phyloP scores from a whole-genome alignment of 441 rosid genomes.

The Adansonia rubrostipa region DNA sequence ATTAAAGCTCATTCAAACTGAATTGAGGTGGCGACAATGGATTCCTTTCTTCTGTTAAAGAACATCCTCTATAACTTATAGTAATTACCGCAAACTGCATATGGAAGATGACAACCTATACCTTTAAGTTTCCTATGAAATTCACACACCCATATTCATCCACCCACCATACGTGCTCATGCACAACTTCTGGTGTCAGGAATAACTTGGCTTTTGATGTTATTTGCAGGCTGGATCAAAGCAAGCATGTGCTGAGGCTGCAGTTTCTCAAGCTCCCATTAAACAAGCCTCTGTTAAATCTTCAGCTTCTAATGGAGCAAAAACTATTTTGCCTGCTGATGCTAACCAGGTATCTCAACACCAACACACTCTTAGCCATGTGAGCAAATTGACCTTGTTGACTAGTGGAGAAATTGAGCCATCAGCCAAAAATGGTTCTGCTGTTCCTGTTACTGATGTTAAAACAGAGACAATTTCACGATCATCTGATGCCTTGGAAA shows the following conservation, averaged over 20 bases:
- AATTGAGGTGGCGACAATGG: background rate
- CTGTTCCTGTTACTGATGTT: slow-evolving; percentile 33
- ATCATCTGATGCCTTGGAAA: slow-evolving; percentile 68
- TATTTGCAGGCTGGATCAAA: slow-evolving; percentile 69
- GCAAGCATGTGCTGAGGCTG: slow-evolving; percentile 48
- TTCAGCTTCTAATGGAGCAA: slow-evolving; percentile 49
- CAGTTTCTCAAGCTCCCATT: slow-evolving; percentile 43
- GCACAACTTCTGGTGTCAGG: background rate
- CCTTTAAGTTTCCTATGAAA: background rate
- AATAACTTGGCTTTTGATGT: slow-evolving; percentile 11
- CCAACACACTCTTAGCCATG: slow-evolving; percentile 37
- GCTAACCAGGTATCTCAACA: slow-evolving; percentile 40
- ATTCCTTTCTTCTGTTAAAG: background rate
- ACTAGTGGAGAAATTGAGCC: slow-evolving; percentile 42
- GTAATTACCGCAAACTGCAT: background rate
- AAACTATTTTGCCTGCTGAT: slow-evolving; percentile 31
- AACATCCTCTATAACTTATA: background rate
- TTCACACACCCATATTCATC: background rate
- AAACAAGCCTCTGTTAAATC: slow-evolving; percentile 42
- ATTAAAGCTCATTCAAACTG: too few species aligned
- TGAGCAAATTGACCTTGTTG: slow-evolving; percentile 24
- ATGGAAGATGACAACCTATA: background rate
- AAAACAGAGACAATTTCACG: slow-evolving; percentile 40
- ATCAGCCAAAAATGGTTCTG: slow-evolving; percentile 31
- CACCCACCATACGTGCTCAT: background rate